Base-by-base conservation (phyloP, 495 filamentous ascomycete genomes). In the Aspergillus ostianus region DNA sequence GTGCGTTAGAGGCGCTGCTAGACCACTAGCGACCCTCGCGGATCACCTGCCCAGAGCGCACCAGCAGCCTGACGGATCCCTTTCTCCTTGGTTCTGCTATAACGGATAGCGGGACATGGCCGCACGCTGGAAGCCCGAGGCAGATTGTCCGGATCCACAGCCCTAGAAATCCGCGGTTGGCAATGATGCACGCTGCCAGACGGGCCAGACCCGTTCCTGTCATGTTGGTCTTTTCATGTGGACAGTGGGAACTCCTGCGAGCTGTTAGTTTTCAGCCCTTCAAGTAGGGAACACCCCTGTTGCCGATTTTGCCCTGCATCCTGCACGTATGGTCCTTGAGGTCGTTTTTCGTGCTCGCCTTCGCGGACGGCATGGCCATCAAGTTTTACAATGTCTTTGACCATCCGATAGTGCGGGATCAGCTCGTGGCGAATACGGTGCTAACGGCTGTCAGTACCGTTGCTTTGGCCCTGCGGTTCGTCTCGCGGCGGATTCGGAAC, bases 391-490 rank as follows among this genome's bases (percentile, higher is more conserved):
- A 60, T 61, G 62, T 69, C 23, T 67, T 67, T 48, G 51, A 59
- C 32, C 57, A 56, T 32, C 18, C 60, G 18, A 54, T 67, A 7
- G 63, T 67, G 23, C 63, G 64, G 4, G 57, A 59, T 27, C 62
- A 64, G 32, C 63, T 70, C n/a, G 66, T 70, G 27, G 65, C 63
- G 17, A 70, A 70, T 53, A 65, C 62, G 0, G 56, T 68, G 8
- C 48, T 70, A 23, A 59, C 67, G 12, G 49, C 56, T 3, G 21
- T 65, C 12, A 61, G 65, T 15, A 64, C 63, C 0, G 0, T 67
- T 0, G 30, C 65, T 8, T 48, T 70, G 10, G 60, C 30, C 21
- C 47, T 70, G 12, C 67, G 65, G 21, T 61, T 61, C 36, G 7
- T 65, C 2, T 70, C 67, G 13, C 60, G 63, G 9, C 50, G 51